Conservation (phyloP, 225 moss, liverwort and hornwort genomes). For the Bryum argenteum region DNA sequence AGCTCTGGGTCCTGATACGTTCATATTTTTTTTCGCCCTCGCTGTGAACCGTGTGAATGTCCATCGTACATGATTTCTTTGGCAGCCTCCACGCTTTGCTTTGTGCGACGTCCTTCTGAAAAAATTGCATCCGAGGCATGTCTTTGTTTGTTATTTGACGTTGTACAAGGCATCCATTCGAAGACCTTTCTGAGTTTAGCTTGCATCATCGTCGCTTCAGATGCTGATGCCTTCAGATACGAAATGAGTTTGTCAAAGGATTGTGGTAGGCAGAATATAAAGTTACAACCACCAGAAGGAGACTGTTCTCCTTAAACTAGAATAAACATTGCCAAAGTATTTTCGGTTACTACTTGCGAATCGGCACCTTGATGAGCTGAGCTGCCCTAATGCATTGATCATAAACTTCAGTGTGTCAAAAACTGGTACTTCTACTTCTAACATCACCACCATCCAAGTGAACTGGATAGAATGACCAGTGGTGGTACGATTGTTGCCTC, state of each 20-base stretch:
- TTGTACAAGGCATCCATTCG: background rate
- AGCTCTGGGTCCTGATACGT: background rate
- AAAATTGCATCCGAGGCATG: no score
- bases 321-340: no score
- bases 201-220: background rate
- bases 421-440: background rate
- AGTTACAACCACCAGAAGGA: background rate
- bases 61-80: background rate
- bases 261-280: background rate
- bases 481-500: background rate
- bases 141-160: background rate
- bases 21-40: no score
- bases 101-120: background rate
- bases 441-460: background rate
- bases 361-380: no score
- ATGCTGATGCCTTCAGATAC: background rate
- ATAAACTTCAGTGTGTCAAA: background rate
- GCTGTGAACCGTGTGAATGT: background rate
- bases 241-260: background rate
- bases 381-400: no score
- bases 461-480: background rate
- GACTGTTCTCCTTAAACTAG: no score
- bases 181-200: background rate
- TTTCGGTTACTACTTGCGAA: no score
- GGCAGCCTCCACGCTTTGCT: background rate